Evolutionary conservation across 2,329 filamentous ascomycete genomes (phyloP).

Genomic region (Penicillium sp.): DNA sequence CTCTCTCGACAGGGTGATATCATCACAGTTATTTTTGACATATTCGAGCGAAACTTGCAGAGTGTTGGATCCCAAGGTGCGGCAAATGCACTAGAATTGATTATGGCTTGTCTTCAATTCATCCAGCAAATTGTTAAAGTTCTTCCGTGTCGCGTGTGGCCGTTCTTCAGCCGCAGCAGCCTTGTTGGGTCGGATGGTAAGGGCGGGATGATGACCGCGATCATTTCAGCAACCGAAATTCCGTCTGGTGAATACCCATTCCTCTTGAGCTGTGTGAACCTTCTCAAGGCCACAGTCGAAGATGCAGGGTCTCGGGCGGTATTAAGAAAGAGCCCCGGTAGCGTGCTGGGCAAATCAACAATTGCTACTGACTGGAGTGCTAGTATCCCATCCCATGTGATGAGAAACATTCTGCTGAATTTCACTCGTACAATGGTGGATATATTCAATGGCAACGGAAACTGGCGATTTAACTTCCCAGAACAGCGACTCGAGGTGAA

Average conservation of each 20-base stretch:
- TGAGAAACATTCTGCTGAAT: constrained; percentile 69
- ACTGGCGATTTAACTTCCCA: constrained; percentile 76
- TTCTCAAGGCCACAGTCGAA: constrained; percentile 75
- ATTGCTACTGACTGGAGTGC: constrained; percentile 56
- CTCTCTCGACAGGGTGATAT: constrained; percentile 62
- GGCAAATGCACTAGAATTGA: constrained; percentile 64
- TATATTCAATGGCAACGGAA: constrained; percentile 79
- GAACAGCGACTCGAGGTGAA: constrained; percentile 70
- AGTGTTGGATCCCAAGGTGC: constrained; percentile 57
- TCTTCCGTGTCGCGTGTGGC: constrained; percentile 86
- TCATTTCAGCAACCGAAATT: constrained; percentile 81
- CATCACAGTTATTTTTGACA: constrained; percentile 76
- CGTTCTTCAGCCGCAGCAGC: constrained; percentile 77
- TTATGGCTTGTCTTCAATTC: constrained; percentile 78
- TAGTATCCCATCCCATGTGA: constrained; percentile 74
- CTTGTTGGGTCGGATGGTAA: constrained; percentile 75
- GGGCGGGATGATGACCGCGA: constrained; percentile 71
- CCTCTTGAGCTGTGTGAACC: constrained; percentile 67
- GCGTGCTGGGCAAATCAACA: constrained; percentile 29
- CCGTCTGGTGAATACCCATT: constrained; percentile 75
- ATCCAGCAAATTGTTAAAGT: constrained; percentile 68
- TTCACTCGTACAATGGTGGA: constrained; percentile 77
- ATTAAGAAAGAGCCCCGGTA: constrained; percentile 40
- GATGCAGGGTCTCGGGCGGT: constrained; percentile 64
- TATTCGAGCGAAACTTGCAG: constrained; percentile 69